Conservation (phyloP, 2,329 filamentous ascomycete genomes). For the Calonectria hongkongensis region DNA sequence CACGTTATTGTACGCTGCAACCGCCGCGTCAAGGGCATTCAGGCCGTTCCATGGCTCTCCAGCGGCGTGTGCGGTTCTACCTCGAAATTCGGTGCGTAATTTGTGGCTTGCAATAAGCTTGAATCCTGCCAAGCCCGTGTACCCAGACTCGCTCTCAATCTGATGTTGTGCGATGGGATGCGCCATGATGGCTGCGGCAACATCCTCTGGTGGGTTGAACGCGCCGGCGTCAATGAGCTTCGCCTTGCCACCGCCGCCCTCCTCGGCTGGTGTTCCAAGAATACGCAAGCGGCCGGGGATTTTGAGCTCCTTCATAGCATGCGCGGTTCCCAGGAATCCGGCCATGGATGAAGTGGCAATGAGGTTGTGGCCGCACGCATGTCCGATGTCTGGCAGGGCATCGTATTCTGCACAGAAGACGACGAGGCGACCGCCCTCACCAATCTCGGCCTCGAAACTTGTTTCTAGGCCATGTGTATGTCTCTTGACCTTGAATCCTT, state of each 20-base stretch:
- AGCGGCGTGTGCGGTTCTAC: constrained; percentile 43
- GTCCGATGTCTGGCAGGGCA: constrained; percentile 43
- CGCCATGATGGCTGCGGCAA: constrained; percentile 53
- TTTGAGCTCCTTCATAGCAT: constrained; percentile 62
- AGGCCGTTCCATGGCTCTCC: constrained; percentile 48
- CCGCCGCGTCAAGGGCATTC: constrained; percentile 48
- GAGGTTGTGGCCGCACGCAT: constrained; percentile 71
- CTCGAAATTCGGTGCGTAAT: constrained; percentile 37
- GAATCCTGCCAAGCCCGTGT: constrained; percentile 36
- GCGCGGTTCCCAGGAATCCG: constrained; percentile 65
- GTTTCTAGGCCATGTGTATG: constrained; percentile 40
- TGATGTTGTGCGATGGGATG: constrained; percentile 43
- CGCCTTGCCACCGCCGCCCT: constrained; percentile 71
- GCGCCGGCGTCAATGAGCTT: constrained; percentile 65
- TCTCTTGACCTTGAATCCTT: constrained; percentile 38
- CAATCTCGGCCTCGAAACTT: constrained; percentile 41
- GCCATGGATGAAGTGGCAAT: constrained; percentile 70
- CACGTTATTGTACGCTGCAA: constrained; percentile 44
- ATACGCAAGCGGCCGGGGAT: constrained; percentile 56
- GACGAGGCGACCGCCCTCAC: constrained; percentile 35
- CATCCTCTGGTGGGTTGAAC: constrained; percentile 57
- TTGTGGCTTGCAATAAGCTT: constrained; percentile 42
- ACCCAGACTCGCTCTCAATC: not conserved
- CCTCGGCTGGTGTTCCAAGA: constrained; percentile 72
- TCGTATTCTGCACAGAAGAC: constrained; percentile 46